These are phyloP conservation scores for Alternaria arbusti DNA, from an alignment of 2,329 filamentous ascomycete species.

Conservation along the genomic window DNA sequence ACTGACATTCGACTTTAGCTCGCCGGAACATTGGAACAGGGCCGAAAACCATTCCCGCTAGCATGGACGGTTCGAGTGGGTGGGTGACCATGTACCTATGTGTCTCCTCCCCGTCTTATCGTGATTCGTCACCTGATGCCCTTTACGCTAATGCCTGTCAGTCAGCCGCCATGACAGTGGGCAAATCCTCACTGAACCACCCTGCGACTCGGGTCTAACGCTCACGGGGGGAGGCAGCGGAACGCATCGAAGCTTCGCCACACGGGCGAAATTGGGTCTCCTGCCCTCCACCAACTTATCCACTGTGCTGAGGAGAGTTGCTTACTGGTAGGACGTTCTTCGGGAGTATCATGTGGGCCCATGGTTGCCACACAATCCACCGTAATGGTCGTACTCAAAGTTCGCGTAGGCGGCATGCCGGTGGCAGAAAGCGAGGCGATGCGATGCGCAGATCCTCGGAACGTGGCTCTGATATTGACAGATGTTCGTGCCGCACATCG, in stretches of 20 bases:
- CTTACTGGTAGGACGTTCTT: conserved; percentile 5
- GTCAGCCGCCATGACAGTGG: conserved; percentile 31
- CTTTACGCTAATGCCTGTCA: conserved; percentile 23
- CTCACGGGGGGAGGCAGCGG: conserved; percentile 24
- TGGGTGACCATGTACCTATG: conserved; percentile 27
- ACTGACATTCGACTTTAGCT: conserved; percentile 20
- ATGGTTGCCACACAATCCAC: conserved; percentile 4
- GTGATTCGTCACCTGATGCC: conserved; percentile 31
- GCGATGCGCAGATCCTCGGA: not conserved
- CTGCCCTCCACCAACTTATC: conserved; percentile 8
- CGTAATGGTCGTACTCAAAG: not conserved
- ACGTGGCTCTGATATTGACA: not conserved
- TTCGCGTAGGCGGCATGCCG: not conserved
- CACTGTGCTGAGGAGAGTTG: conserved; percentile 7
- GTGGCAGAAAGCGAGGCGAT: not conserved
- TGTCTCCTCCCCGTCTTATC: conserved; percentile 18
- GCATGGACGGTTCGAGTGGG: conserved; percentile 15
- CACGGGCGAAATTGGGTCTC: conserved; percentile 24
- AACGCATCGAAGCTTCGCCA: conserved; percentile 35
- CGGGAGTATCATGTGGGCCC: conserved; percentile 3
- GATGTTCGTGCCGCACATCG: conserved; percentile 3
- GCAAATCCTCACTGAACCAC: conserved; percentile 20
- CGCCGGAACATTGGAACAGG: conserved; percentile 12
- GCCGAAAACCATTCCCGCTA: conserved; percentile 18
- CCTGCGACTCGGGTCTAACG: conserved; percentile 27